These are phyloP conservation scores for Ophiobolus disseminans DNA, from an alignment of 2,329 filamentous ascomycete species.

Conservation along the genomic window DNA sequence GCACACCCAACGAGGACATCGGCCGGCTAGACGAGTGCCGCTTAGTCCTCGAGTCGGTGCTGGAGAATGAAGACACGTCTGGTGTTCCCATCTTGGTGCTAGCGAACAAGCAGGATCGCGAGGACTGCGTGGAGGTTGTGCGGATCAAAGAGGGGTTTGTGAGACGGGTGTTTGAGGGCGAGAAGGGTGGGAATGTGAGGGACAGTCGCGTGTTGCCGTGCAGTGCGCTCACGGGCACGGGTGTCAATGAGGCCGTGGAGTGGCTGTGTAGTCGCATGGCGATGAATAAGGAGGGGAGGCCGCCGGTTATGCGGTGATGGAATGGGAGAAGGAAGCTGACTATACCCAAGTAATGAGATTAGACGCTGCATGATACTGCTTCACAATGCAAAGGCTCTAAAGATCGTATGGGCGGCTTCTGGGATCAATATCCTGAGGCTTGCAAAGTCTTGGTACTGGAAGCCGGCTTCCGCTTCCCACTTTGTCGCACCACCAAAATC, in stretches of 20 bases:
- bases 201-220: constrained; percentile 92
- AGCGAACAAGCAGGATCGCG: constrained; percentile 96
- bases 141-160: constrained; percentile 96
- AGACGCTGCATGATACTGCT: too few relatives aligned
- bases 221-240: constrained; percentile 82
- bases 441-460: too few relatives aligned
- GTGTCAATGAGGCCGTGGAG: constrained; percentile 94
- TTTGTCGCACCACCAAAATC: neutral
- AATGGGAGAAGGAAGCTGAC: neutral
- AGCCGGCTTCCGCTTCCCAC: too few relatives aligned
- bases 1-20: constrained; percentile 40
- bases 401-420: too few relatives aligned
- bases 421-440: too few relatives aligned
- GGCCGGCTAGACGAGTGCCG: constrained; percentile 85
- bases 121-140: constrained; percentile 97
- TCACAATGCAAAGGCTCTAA: too few relatives aligned
- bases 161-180: constrained; percentile 92
- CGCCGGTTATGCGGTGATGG: constrained; percentile 83
- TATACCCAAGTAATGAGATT: too few relatives aligned
- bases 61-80: constrained; percentile 85
- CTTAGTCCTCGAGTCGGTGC: constrained; percentile 85
- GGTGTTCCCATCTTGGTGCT: constrained; percentile 91
- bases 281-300: constrained; percentile 94
- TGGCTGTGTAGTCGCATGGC: constrained; percentile 91
- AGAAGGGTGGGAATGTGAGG: constrained; percentile 82